Base-by-base conservation (phyloP, 208 protist species). In the Leishmania aethiopica region DNA sequence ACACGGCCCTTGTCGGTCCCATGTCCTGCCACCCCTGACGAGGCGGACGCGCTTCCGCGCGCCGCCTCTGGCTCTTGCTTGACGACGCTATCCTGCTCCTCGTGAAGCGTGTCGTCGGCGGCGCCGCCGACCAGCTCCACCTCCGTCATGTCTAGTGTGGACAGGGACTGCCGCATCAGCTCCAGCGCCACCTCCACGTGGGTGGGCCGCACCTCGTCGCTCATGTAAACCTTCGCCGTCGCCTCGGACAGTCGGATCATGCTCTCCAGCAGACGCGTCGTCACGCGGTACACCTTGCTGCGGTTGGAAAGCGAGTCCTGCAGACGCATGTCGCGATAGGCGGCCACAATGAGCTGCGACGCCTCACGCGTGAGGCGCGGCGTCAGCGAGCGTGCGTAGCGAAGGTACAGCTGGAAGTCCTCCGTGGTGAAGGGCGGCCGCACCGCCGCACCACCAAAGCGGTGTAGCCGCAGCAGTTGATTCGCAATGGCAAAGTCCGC, bases 231-330 rank as follows among this genome's bases (percentile, higher is more conserved):
- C 82, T 99, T 99, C 22, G 99, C 99, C 17, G 97, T 91, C 1
- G 99, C 99, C 91, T 99, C 99, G 37, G 97, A 98, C 11, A 99
- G 93, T 51, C 99, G 96, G 60, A 99, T 99, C 72, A 99, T 97
- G 62, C 98, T 99, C 93, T 99, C 99, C n/a, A 99, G 92, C 84
- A 99, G 97, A 78, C 99, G 96, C 28, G 99, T 99, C 28, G 99
- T 99, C 42, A 99, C 99, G 76, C 99, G 93, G 84, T 99, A 99
- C 40, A 98, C 88, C 77, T 95, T 95, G 86, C 89, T 98, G 35
- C 95, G 88, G 85, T 96, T 96, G 8, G 88, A 94, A 6, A 96
- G 84, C 3, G 91, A 90, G 85, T 99, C 98, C 75, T 95, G 94
- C 85, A 99, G 87, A 32, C 99, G 90, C 79, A 99, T 93, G 64